A percentile compares a stretch with the other conserved stretches of the same genome.
phyloP scores from a whole-genome alignment of 2,329 filamentous ascomycete genomes.

The Endocalyx cinctus region DNA sequence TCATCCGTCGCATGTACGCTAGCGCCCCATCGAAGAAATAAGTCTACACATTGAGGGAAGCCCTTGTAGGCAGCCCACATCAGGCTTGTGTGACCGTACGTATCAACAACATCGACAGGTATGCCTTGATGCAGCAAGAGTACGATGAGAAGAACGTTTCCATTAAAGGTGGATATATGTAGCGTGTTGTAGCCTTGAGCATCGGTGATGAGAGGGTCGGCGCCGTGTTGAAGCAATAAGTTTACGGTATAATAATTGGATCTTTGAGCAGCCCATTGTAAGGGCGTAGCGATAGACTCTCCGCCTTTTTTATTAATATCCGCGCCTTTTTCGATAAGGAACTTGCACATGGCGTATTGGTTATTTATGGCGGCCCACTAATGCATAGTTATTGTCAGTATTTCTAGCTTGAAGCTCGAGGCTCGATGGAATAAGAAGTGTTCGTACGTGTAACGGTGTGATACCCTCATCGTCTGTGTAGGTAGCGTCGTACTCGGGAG shows the following conservation, averaged over 20 bases:
- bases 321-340: constrained; percentile 77
- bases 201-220: constrained; percentile 87
- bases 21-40: constrained; percentile 91
- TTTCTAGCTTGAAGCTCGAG: no score
- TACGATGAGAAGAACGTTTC: constrained; percentile 84
- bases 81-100: constrained; percentile 84
- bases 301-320: constrained; percentile 94
- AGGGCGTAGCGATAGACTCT: constrained; percentile 87
- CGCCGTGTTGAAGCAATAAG: constrained; percentile 83
- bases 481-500: constrained; percentile 73
- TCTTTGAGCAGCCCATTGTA: constrained; percentile 95
- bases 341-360: constrained; percentile 95
- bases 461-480: constrained; percentile 90
- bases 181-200: constrained; percentile 97
- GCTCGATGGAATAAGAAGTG: not conserved
- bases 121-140: constrained; percentile 93
- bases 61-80: constrained; percentile 99
- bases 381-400: constrained; percentile 36
- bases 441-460: constrained; percentile 82
- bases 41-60: constrained; percentile 83
- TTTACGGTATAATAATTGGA: constrained; percentile 97
- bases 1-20: constrained; percentile 88
- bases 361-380: constrained; percentile 99
- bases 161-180: constrained; percentile 94
- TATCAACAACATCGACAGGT: constrained; percentile 84